Base-by-base conservation (phyloP, 176 grass and related monocot species). In the Juncus effusus region DNA sequence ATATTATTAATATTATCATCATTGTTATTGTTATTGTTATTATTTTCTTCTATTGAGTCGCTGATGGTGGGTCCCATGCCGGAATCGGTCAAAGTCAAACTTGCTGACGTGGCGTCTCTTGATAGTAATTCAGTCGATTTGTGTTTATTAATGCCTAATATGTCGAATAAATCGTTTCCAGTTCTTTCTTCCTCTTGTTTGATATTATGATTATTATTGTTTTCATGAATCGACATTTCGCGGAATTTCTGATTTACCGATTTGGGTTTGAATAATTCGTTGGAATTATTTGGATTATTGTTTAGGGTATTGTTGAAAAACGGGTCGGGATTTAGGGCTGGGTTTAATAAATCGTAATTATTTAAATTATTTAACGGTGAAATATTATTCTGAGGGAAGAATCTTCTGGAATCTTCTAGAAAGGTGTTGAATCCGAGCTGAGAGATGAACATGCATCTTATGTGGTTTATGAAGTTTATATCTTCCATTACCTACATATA, bases 81-180 rank as follows among this genome's bases (percentile, higher is more conserved):
- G 41, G 38, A 52, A 15, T 74, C 67, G 6, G 57, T 55, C 14
- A 64, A 51, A 10, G 57, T 55, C 14, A 64, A 51, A 40, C 36
- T 45, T 36, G 15, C 60, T 50, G 80, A 44, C 36, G 65, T 5
- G 67, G 61, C 36, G 14, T 67, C 42, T 74, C 55, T 71, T 13
- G 64, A 49, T 38, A 56, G 45, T 56, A 73, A 73, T n/a, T 49
- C 61, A 5, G 36, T 77, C 60, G 60, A 47, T 39, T 57, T 69
- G 13, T 62, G 77, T 47, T 47, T 47, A 64, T 80, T 38, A 70
- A 68, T 60, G 10, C 62, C 73, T 62, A 88, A 53, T 68, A 80
- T 76, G 72, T 66, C 73, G 69, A 80, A 83, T 10, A 88, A 67
- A 66, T 83, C 77, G 53, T 36, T 83, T 45, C 73, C 77, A 9